A percentile compares a stretch with the other conserved stretches of the same genome.
Evolutionary conservation across 1,284 basidiomycete genomes (phyloP).

Genomic region (Ustilago sp.): DNA sequence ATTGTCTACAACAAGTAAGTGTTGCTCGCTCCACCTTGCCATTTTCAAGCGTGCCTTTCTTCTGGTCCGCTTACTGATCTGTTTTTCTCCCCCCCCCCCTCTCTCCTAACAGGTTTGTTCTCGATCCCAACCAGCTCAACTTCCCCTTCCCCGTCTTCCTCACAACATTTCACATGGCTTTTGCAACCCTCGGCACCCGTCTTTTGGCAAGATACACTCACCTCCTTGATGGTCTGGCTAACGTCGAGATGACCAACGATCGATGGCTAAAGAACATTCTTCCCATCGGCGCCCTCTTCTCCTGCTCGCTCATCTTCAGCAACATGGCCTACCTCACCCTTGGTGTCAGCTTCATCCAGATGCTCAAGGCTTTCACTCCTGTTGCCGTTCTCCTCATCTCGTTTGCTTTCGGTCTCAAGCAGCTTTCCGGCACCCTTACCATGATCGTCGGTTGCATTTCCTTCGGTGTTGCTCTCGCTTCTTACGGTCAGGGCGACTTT

Average conservation of each 20-base stretch:
- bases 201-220: conserved; percentile 86
- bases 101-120: conserved; percentile 71
- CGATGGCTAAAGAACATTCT: conserved; percentile 79
- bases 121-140: conserved; percentile 57
- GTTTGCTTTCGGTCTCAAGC: conserved; percentile 87
- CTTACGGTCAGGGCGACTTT: conserved; percentile 87
- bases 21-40: neutral
- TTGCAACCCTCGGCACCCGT: conserved; percentile 86
- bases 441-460: conserved; percentile 93
- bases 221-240: conserved; percentile 87
- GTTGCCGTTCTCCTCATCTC: conserved; percentile 95
- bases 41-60: neutral
- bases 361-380: conserved; percentile 98
- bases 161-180: conserved; percentile 69
- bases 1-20: conserved; percentile 86
- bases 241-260: conserved; percentile 78
- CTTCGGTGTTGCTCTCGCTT: conserved; percentile 85
- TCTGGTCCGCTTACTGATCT: neutral
- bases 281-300: conserved; percentile 92
- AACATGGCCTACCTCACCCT: conserved; percentile 95
- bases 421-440: conserved; percentile 83
- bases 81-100: neutral
- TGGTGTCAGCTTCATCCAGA: conserved; percentile 93
- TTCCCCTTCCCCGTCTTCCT: conserved; percentile 70
- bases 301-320: conserved; percentile 87